phyloP scores from a whole-genome alignment of 1,284 basidiomycete genomes.

The Retiboletus flavoniger region DNA sequence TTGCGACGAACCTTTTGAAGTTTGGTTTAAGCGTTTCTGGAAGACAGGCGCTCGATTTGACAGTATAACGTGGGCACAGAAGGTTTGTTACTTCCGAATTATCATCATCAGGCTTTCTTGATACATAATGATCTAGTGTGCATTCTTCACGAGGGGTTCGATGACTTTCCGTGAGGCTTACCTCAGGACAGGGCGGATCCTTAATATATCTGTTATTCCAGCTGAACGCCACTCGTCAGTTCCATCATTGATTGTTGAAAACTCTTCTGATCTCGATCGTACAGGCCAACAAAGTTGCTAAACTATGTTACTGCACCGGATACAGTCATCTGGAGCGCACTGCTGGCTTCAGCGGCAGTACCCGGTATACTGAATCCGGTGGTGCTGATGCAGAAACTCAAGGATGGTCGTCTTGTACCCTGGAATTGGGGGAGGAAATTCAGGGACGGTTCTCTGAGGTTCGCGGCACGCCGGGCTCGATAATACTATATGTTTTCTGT shows the following conservation, averaged over 20 bases:
- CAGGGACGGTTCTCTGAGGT: constrained; percentile 88
- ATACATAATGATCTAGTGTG: constrained; percentile 35
- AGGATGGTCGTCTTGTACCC: constrained; percentile 79
- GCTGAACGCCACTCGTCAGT: constrained; percentile 88
- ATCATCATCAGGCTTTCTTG: not conserved
- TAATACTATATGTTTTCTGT: not conserved
- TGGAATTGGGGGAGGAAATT: constrained; percentile 95
- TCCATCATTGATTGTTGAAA: not conserved
- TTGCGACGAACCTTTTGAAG: constrained; percentile 78
- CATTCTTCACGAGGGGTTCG: constrained; percentile 92
- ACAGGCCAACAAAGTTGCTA: constrained; percentile 88
- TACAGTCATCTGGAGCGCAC: constrained; percentile 73
- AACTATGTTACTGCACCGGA: constrained; percentile 97
- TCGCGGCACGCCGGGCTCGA: constrained; percentile 8
- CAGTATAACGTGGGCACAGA: constrained; percentile 86
- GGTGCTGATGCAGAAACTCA: constrained; percentile 91
- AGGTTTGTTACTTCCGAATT: constrained; percentile 48
- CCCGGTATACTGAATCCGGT: constrained; percentile 86
- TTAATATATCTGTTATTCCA: constrained; percentile 95
- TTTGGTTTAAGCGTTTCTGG: constrained; percentile 84
- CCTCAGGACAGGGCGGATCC: constrained; percentile 85
- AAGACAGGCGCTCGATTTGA: constrained; percentile 93
- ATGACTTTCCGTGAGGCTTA: constrained; percentile 97
- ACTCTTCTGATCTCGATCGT: constrained; percentile 7
- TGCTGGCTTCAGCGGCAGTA: constrained; percentile 82